A percentile compares a stretch with the other conserved stretches of the same genome.
These are phyloP conservation scores for Penicillium sp. DNA, from an alignment of 2,329 filamentous ascomycete species.

Conservation along the genomic window DNA sequence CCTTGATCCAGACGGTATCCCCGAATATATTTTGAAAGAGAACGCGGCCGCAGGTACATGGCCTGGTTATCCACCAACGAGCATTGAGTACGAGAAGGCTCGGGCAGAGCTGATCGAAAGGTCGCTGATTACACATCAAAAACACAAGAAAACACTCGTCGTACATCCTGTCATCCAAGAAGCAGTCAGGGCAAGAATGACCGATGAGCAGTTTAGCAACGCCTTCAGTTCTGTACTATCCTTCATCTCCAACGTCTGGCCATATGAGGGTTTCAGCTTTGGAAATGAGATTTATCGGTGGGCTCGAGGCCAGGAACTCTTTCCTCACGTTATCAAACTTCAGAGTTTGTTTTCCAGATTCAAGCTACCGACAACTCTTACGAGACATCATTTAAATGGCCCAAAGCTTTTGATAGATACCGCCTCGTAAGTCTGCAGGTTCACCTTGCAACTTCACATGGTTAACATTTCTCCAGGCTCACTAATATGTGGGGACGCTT, in stretches of 20 bases:
- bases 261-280: constrained; percentile 7
- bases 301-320: constrained; percentile 3
- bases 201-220: not conserved
- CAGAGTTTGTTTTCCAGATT: not conserved
- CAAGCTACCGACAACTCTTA: not conserved
- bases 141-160: not conserved
- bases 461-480: not conserved
- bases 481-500: constrained; percentile 3
- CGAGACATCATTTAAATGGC: not conserved
- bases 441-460: not conserved
- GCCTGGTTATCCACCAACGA: not conserved
- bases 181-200: constrained; percentile 4
- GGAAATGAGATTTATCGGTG: constrained; percentile 1
- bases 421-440: constrained; percentile 1
- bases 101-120: constrained; percentile 2
- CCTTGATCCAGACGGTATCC: constrained; percentile 5
- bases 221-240: constrained; percentile 1
- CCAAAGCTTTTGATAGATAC: constrained; percentile 6
- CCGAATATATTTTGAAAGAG: not conserved
- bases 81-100: constrained; percentile 2
- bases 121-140: constrained; percentile 2
- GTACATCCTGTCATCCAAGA: constrained; percentile 8
- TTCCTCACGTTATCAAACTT: constrained; percentile 1
- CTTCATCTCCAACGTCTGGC: not conserved
- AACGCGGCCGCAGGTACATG: not conserved